These are phyloP conservation scores for Tricholoma flavovirens DNA, from an alignment of 768 basidiomycete species.

Conservation along the genomic window DNA sequence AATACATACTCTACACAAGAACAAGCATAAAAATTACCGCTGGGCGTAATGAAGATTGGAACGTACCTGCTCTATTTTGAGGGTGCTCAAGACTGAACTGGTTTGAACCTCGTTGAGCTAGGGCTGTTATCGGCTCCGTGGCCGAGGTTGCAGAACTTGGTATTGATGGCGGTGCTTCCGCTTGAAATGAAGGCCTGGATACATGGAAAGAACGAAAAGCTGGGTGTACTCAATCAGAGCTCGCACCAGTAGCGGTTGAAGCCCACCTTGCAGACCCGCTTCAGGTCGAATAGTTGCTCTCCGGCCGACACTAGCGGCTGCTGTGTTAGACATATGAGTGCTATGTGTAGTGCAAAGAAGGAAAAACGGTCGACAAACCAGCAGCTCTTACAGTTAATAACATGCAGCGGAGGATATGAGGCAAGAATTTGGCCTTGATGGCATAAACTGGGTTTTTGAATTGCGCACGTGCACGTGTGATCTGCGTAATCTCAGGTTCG, in stretches of 20 bases:
- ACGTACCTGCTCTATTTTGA: slow-evolving; percentile 80
- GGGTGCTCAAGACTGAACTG: slow-evolving; percentile 86
- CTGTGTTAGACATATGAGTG: slow-evolving; percentile 5
- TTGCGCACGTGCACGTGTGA: background rate
- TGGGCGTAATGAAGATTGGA: background rate
- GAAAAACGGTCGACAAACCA: slow-evolving; percentile 23
- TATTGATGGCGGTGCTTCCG: slow-evolving; percentile 30
- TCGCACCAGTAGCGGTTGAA: slow-evolving; percentile 4
- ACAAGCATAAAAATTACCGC: background rate
- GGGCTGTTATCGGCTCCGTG: slow-evolving; percentile 55
- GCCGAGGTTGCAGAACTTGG: slow-evolving; percentile 39
- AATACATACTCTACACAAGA: slow-evolving; percentile 82
- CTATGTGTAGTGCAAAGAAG: background rate
- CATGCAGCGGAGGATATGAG: slow-evolving; percentile 33
- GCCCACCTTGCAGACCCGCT: slow-evolving; percentile 37
- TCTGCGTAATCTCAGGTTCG: background rate
- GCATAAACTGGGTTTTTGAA: no score
- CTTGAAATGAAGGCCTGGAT: slow-evolving; percentile 36
- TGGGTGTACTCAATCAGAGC: slow-evolving; percentile 17
- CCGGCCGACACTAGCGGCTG: slow-evolving; percentile 36
- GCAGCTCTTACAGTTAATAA: slow-evolving; percentile 38
- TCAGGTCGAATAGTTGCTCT: slow-evolving; percentile 41
- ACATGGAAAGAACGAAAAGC: slow-evolving; percentile 54
- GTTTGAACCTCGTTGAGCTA: slow-evolving; percentile 77
- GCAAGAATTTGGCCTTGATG: no score